Evolutionary conservation across 176 grass and related monocot genomes (phyloP), one percentile per base, ranked within the genome.

Genomic region (Triticum aestivum): DNA sequence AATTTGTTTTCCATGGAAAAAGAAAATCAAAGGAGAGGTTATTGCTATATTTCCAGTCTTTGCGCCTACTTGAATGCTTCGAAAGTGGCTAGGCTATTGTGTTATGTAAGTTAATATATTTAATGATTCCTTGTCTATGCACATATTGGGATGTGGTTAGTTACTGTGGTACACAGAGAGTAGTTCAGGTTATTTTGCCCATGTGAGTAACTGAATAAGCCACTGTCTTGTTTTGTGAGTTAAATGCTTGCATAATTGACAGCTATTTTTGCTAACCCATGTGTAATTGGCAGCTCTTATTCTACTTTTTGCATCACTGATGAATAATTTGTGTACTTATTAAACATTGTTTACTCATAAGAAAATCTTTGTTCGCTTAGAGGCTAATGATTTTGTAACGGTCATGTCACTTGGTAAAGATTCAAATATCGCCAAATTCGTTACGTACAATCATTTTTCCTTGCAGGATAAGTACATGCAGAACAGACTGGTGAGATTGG

Each of bases 381-480:
- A 38, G 6, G 24, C 11, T 75, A 58, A 61, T 67, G 27, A 38
- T 11, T 24, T 20, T 54, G 21, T 14, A 47, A 8, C 35, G 7
- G 17, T 84, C 3, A 7, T 74, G 23, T 61, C 61, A 10, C 52
- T 45, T 67, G 34, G 49, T 80, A 69, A 75, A 61, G 68, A 8
- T 37, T 21, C 5, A 80, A 68, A 6, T 47, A 38, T 37, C 1
- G 9, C 62, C 47, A 85, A 85, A 35, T 35, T 78, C 61, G 13
- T 56, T 27, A 37, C 21, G 38, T 68, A 38, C 75, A 13, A 82
- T 84, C 24, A 13, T 84, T 79, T 64, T 74, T 59, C 24, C 30
- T 29, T 77, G 74, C 74, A 99, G 97, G 97, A 99, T 87, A 99
- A 99, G 78, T 99, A 99, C 92, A 99, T 99, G 97, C 97, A 99